Evolutionary conservation across 805 yeast genomes (phyloP), one percentile per base, ranked within the genome.

Genomic region (Lipomyces oligophaga): DNA sequence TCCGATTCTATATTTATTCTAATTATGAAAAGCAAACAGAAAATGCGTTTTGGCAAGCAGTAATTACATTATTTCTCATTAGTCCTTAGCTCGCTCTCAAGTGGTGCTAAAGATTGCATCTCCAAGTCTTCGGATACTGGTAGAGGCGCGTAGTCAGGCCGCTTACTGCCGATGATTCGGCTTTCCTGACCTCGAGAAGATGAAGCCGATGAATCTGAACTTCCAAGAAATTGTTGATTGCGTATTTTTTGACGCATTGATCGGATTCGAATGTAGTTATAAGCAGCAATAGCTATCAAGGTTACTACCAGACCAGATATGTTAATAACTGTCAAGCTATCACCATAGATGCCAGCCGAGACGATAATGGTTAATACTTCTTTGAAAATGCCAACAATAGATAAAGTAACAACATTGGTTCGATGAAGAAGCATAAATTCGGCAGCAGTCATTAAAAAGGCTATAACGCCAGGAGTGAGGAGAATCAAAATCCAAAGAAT

Each of bases 301-400:
- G 97, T 87, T 5, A 90, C 67, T 0, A 75, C 54, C 60, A 93
- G 73, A 0, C 98, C 98, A 6, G 83, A 43, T 39, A 78, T 67
- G 66, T 93, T 93, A 44, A 85, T 64, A 16, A 74, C 60, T 5
- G 84, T 78, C 41, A 93, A 70, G 31, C 66, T 64, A 64, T 93
- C 98, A 33, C 83, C 82, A 64, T 87, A 85, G 1, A 89, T 72
- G 4, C 86, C 53, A 47, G 90, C 79, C 3, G 81, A 69, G 1
- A 82, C 73, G 26, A 76, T 58, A 31, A 93, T 87, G 0, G 98
- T 93, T 38, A 89, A 69, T 13, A 93, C 71, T 64, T 93, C 98
- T 63, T 93, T 93, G 63, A 90, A 85, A 15, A 93, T 85, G 1
- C 98, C 98, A 0, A 94, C 95, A 34, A 93, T 78, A 4, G 94